Conservation (phyloP, 23 red algal genomes). For the Gracilaria gracilis region DNA sequence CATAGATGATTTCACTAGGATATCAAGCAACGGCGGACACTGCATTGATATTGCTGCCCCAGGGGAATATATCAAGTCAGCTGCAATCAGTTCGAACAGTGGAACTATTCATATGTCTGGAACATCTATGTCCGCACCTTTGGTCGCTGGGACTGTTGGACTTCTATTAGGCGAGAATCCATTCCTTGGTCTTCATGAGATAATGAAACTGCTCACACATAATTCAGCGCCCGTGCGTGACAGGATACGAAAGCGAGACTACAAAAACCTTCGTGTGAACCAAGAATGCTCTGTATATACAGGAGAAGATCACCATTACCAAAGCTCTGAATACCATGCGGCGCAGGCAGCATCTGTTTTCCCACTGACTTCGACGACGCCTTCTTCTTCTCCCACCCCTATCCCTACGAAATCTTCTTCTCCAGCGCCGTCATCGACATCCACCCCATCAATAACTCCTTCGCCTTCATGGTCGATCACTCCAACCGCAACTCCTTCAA, state of each 20-base stretch:
- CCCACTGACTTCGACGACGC: background rate
- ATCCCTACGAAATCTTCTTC: background rate
- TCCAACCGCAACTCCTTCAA: background rate
- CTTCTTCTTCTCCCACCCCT: constrained; percentile 1
- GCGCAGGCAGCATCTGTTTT: background rate
- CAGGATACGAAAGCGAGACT: background rate
- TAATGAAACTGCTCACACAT: background rate
- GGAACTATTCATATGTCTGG: constrained; percentile 43
- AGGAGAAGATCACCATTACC: background rate
- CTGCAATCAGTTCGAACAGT: constrained; percentile 24
- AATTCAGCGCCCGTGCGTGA: background rate
- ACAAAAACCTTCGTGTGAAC: background rate
- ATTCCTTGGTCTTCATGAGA: background rate
- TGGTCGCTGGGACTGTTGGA: constrained; percentile 57
- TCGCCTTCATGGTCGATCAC: constrained; percentile 8
- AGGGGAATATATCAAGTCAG: constrained; percentile 55
- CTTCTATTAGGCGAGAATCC: constrained; percentile 43
- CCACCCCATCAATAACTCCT: background rate
- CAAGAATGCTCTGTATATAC: background rate
- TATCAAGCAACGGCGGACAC: constrained; percentile 32
- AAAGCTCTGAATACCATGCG: background rate
- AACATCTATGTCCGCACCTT: constrained; percentile 73
- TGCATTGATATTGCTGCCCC: constrained; percentile 75
- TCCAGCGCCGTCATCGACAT: background rate
- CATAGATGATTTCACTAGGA: constrained; percentile 37